Base-by-base conservation (phyloP, 805 yeast species). In the Yarrowia sp. region DNA sequence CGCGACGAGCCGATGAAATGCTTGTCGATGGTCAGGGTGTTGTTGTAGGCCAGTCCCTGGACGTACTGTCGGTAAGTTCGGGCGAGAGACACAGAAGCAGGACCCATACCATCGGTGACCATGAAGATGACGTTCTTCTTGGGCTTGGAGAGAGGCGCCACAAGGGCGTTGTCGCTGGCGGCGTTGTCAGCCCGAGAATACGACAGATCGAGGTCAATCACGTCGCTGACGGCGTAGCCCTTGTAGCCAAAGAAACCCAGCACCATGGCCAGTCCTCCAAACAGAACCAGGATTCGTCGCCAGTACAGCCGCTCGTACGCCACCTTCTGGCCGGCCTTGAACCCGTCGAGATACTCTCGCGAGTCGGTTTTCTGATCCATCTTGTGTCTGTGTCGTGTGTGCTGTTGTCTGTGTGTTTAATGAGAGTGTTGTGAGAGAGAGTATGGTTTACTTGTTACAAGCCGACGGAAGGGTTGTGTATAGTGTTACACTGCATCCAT, bases 21-120 rank as follows among this genome's bases (percentile, higher is more conserved):
- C 69, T 84, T 80, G 77, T 92, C 97, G 36, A 92, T 73, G 10
- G 80, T 77, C 70, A 91, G 80, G 19, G 85, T 77, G 72, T 88
- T 89, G 71, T 85, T 84, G 52, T 83, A 77, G 3, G 84, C 77
- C 67, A 90, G 81, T 7, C 76, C 75, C 69, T 87, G 87, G 67
- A 86, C 78, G 73, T 77, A 80, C 75, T 92, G 96, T 69, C 83
- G 83, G 79, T 85, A 92, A 24, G 90, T 85, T 70, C 97, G 83
- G 1, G 97, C 87, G 76, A 92, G 78, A 2, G 95, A 88, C 68
- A 92, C 78, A 1, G 96, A 88, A 0, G 96, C 89, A 3, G 97
- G 97, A 0, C 97, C 97, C 89, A 92, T 91, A n/a, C 97, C 97
- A 77, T 92, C 97, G 3, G 96, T 88, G 39, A 92, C 97, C 85